Conservation (phyloP, 176 grass and related monocot species). For the Bromus sterilis region DNA sequence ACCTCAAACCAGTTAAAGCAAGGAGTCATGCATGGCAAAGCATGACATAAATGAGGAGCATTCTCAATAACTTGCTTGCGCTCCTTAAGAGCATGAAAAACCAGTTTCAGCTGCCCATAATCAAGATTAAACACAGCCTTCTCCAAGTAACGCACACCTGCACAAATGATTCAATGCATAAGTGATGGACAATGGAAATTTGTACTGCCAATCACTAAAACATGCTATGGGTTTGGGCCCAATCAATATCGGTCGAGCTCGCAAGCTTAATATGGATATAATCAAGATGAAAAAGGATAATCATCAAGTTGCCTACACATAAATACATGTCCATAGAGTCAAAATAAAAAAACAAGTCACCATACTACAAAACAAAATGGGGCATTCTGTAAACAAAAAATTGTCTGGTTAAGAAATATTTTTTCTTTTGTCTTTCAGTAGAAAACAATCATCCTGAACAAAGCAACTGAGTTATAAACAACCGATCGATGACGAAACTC, state of each 20-base stretch:
- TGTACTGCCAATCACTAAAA: not conserved
- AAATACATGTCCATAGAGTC: not conserved
- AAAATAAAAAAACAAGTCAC: not conserved
- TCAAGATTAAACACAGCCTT: slow-evolving; percentile 98
- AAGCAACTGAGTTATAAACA: not conserved
- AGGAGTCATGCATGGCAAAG: slow-evolving; percentile 93
- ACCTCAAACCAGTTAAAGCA: slow-evolving; percentile 98
- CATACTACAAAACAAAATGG: not conserved
- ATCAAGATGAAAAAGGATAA: not conserved
- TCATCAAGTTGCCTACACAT: not conserved
- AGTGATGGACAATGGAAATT: not conserved
- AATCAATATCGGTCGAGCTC: not conserved
- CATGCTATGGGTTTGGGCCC: not conserved
- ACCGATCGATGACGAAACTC: not conserved
- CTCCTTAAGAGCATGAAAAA: slow-evolving; percentile 94
- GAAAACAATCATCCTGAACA: not conserved
- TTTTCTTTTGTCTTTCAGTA: not conserved
- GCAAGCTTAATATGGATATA: not conserved
- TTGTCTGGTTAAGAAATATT: not conserved
- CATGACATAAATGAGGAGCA: slow-evolving; percentile 84
- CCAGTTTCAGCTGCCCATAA: slow-evolving; percentile 84
- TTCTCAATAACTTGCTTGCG: slow-evolving; percentile 92
- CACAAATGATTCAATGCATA: slow-evolving; percentile 11
- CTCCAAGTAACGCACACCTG: slow-evolving; percentile 93
- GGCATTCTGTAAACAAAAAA: not conserved